Conservation (phyloP, 192 early-diverging fungal species). For the Phlyctochytrium arcticum region DNA sequence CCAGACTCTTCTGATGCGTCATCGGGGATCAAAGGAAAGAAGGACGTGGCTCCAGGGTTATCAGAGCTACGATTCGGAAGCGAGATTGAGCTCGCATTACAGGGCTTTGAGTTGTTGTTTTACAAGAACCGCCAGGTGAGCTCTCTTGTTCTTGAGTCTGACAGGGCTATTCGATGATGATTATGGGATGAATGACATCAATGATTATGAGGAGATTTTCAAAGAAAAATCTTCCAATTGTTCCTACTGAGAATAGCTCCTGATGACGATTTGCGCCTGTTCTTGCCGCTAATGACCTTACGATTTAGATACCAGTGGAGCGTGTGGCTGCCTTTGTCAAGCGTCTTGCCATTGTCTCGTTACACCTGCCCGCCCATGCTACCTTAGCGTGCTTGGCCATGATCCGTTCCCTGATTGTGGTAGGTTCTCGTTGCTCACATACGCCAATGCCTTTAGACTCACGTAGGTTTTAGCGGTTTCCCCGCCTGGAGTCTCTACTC, state of each 20-base stretch:
- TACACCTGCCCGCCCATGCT: conserved; percentile 74
- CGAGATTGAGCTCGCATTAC: conserved; percentile 76
- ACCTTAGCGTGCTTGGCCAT: conserved; percentile 64
- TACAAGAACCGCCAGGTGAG: conserved; percentile 59
- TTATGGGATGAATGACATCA: not conserved
- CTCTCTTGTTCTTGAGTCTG: not conserved
- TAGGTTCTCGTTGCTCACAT: conserved; percentile 24
- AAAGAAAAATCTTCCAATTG: not conserved
- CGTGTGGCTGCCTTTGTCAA: conserved; percentile 88
- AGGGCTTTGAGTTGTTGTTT: conserved; percentile 84
- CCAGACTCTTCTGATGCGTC: conserved; percentile 39
- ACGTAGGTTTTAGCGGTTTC: conserved; percentile 51
- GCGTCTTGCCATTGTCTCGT: conserved; percentile 63
- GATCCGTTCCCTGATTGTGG: conserved; percentile 59
- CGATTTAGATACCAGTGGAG: conserved; percentile 64
- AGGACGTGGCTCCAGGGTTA: conserved; percentile 10
- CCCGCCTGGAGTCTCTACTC: conserved; percentile 57
- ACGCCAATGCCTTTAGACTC: not conserved
- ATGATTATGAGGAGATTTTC: not conserved
- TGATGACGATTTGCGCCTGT: not conserved
- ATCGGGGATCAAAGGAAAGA: conserved; percentile 30
- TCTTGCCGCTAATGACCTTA: not conserved
- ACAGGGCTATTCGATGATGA: not conserved
- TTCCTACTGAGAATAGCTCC: not conserved
- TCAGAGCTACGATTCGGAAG: conserved; percentile 35